Conservation (phyloP, 306 rosid species). For the Begonia masoniana region DNA sequence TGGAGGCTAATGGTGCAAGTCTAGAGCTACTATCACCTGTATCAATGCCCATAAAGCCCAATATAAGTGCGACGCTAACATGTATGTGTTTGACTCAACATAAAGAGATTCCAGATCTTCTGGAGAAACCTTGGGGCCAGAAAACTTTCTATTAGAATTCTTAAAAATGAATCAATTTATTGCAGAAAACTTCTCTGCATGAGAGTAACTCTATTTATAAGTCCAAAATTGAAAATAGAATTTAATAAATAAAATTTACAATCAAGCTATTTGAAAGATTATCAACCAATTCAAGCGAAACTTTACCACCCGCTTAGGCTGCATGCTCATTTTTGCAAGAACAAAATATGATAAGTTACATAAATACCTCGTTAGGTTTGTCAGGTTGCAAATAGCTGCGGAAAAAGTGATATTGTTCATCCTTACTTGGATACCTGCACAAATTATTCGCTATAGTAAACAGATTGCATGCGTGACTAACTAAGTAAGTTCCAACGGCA, state of each 20-base stretch:
- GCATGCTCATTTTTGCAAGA: neutral
- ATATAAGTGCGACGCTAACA: constrained; percentile 59
- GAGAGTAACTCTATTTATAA: too few species aligned
- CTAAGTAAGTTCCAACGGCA: constrained; percentile 13
- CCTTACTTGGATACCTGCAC: constrained; percentile 66
- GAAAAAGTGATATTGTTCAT: constrained; percentile 71
- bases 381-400: constrained; percentile 75
- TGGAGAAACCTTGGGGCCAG: constrained; percentile 35
- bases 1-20: neutral
- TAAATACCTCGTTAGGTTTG: constrained; percentile 51
- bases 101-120: constrained; percentile 57
- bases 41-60: constrained; percentile 97
- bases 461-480: neutral
- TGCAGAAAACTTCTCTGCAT: too few species aligned
- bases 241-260: too few species aligned
- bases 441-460: neutral
- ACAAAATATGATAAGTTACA: neutral
- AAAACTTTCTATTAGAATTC: constrained; percentile 1
- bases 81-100: constrained; percentile 60
- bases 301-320: too few species aligned
- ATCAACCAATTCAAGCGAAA: too few species aligned
- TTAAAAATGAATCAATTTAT: neutral
- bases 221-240: neutral
- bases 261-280: too few species aligned
- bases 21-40: constrained; percentile 45